Percentiles rank a stretch among this genome's conserved stretches.
phyloP scores from a whole-genome alignment of 768 basidiomycete species.

The Lactarius akahatsu region DNA sequence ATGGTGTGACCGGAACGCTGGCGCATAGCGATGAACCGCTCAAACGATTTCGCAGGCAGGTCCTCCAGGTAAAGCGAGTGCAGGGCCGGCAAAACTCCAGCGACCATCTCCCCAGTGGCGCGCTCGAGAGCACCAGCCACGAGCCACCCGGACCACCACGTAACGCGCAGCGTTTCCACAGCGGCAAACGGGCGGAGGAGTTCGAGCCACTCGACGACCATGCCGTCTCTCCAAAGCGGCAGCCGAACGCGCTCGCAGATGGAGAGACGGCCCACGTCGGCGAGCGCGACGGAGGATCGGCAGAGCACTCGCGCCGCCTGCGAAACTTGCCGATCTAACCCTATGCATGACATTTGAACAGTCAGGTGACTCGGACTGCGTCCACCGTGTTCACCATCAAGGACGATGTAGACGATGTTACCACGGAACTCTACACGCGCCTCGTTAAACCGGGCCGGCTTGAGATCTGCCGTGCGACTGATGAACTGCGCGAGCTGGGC shows the following conservation, averaged over 20 bases:
- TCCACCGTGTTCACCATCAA: neutral
- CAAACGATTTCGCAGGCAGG: neutral
- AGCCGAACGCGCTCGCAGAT: neutral
- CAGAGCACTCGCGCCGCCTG: slow-evolving; percentile 3
- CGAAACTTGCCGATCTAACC: slow-evolving; percentile 7
- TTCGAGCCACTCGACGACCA: neutral
- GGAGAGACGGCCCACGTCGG: neutral
- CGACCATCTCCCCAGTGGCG: neutral
- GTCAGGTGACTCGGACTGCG: neutral
- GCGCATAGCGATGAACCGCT: slow-evolving; percentile 1
- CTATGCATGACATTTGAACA: neutral
- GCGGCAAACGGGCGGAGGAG: slow-evolving; percentile 6
- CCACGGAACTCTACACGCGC: neutral
- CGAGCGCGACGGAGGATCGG: neutral
- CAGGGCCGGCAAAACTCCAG: neutral
- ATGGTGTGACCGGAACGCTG: neutral
- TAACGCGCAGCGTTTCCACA: neutral
- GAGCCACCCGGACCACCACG: neutral
- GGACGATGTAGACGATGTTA: neutral
- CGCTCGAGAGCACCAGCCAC: neutral
- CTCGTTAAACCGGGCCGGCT: neutral
- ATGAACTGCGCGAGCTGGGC: slow-evolving; percentile 1
- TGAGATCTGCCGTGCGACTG: neutral
- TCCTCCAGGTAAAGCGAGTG: neutral
- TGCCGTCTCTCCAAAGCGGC: neutral